Conservation (phyloP, 176 grass and related monocot species). For the Zea luxurians region DNA sequence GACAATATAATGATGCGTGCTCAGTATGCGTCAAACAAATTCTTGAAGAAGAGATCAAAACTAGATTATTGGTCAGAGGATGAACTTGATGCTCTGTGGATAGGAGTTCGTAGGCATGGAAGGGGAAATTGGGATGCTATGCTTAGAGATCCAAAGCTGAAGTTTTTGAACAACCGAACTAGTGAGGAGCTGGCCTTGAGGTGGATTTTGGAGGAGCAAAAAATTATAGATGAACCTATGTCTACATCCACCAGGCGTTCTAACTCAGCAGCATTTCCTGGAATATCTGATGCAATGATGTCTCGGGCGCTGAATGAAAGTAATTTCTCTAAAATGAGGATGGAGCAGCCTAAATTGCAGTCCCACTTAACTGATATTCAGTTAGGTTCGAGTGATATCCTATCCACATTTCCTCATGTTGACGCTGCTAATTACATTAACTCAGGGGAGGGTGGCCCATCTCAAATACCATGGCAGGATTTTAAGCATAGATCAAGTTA, state of each 20-base stretch:
- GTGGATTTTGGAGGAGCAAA: slow-evolving; percentile 88
- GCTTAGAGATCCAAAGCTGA: slow-evolving; percentile 89
- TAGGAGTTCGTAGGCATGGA: slow-evolving; percentile 95
- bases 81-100: slow-evolving; percentile 96
- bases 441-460: slow-evolving; percentile 47
- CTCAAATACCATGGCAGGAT: slow-evolving; percentile 49
- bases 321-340: slow-evolving; percentile 66
- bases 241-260: slow-evolving; percentile 53
- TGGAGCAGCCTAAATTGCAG: slow-evolving; percentile 65
- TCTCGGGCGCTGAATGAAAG: slow-evolving; percentile 77
- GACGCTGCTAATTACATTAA: slow-evolving; percentile 53
- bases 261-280: slow-evolving; percentile 53
- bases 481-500: slow-evolving; percentile 48
- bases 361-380: slow-evolving; percentile 94
- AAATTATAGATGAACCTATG: slow-evolving; percentile 77
- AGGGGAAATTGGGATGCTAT: slow-evolving; percentile 94
- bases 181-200: slow-evolving; percentile 74
- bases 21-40: slow-evolving; percentile 72
- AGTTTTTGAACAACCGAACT: slow-evolving; percentile 69
- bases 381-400: slow-evolving; percentile 73
- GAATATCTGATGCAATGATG: slow-evolving; percentile 92
- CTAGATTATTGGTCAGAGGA: slow-evolving; percentile 92
- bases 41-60: slow-evolving; percentile 79
- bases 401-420: slow-evolving; percentile 56
- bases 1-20: slow-evolving; percentile 88